Evolutionary conservation across 768 basidiomycete species (phyloP).

Genomic region (Pleurotus cornucopiae): DNA sequence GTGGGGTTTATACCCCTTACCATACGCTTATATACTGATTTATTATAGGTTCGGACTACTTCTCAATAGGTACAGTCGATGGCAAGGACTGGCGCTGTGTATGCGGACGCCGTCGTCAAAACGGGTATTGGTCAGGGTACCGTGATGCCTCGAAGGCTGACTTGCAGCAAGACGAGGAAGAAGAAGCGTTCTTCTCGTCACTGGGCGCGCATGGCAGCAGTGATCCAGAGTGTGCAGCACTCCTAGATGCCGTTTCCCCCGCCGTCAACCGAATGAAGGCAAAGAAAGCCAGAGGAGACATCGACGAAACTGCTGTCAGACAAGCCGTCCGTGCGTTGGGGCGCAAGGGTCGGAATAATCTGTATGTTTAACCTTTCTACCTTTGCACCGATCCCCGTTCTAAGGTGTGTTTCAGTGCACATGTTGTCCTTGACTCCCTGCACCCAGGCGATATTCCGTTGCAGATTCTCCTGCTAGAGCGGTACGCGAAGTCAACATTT

Average conservation of each 20-base stretch:
- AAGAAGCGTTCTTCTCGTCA: constrained; percentile 13
- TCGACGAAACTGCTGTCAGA: constrained; percentile 68
- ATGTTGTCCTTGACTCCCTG: constrained; percentile 24
- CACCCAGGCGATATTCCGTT: constrained; percentile 76
- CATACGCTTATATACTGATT: neutral
- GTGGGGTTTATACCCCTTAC: too few relatives aligned
- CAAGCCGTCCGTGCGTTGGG: constrained; percentile 57
- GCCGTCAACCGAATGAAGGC: constrained; percentile 32
- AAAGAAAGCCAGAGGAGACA: constrained; percentile 52
- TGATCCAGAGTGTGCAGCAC: neutral
- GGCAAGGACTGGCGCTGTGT: constrained; percentile 31
- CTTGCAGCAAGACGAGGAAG: constrained; percentile 13
- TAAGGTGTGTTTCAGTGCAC: constrained; percentile 42
- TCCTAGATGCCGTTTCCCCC: neutral
- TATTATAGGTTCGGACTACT: constrained; percentile 10
- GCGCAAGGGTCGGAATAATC: constrained; percentile 65
- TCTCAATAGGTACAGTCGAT: neutral
- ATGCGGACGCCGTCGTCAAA: constrained; percentile 52
- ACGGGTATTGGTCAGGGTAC: constrained; percentile 34
- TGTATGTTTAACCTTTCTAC: constrained; percentile 43
- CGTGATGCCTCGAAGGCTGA: constrained; percentile 11
- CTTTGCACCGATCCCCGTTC: neutral
- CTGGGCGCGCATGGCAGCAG: neutral
- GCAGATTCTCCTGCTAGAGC: constrained; percentile 81
- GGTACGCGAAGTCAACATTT: constrained; percentile 78